Evolutionary conservation across 805 yeast genomes (phyloP).

Genomic region (Ogataea methanolica): DNA sequence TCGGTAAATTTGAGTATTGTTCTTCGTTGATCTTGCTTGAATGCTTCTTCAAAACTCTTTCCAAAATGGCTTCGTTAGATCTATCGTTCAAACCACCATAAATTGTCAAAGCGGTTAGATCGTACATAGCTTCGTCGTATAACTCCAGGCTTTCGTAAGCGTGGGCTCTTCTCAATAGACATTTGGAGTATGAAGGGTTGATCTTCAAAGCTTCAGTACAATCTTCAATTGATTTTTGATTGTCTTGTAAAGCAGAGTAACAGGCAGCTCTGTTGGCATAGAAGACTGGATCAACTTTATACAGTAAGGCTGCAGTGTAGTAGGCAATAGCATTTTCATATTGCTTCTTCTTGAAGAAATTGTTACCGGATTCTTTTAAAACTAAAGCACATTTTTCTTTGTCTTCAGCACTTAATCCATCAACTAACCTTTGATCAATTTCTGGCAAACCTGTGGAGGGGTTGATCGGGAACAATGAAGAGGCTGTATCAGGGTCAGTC

Average conservation of each 20-base stretch:
- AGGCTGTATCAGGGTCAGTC: slow-evolving; percentile 16
- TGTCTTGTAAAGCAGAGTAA: slow-evolving; percentile 74
- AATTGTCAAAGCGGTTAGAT: slow-evolving; percentile 82
- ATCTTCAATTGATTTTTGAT: slow-evolving; percentile 82
- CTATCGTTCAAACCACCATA: slow-evolving; percentile 75
- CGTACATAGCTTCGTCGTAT: slow-evolving; percentile 84
- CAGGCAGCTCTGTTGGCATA: slow-evolving; percentile 97
- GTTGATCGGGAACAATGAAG: slow-evolving; percentile 45
- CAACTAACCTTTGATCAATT: slow-evolving; percentile 42
- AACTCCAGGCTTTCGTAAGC: slow-evolving; percentile 81
- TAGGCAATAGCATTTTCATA: slow-evolving; percentile 72
- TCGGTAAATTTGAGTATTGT: slow-evolving; percentile 45
- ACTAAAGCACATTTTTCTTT: slow-evolving; percentile 64
- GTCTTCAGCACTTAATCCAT: slow-evolving; percentile 42
- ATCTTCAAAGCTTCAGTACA: slow-evolving; percentile 80
- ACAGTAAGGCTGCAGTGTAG: slow-evolving; percentile 72
- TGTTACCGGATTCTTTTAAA: slow-evolving; percentile 88
- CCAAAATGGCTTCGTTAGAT: slow-evolving; percentile 74
- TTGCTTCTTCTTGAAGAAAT: slow-evolving; percentile 63
- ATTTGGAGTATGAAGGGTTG: slow-evolving; percentile 88
- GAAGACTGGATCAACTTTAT: slow-evolving; percentile 81
- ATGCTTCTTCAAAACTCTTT: slow-evolving; percentile 78
- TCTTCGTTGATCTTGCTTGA: slow-evolving; percentile 69
- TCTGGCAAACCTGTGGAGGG: slow-evolving; percentile 51
- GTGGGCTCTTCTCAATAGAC: slow-evolving; percentile 87